These are phyloP conservation scores for Aspergillus baeticus DNA, from an alignment of 495 filamentous ascomycete species.

Conservation along the genomic window DNA sequence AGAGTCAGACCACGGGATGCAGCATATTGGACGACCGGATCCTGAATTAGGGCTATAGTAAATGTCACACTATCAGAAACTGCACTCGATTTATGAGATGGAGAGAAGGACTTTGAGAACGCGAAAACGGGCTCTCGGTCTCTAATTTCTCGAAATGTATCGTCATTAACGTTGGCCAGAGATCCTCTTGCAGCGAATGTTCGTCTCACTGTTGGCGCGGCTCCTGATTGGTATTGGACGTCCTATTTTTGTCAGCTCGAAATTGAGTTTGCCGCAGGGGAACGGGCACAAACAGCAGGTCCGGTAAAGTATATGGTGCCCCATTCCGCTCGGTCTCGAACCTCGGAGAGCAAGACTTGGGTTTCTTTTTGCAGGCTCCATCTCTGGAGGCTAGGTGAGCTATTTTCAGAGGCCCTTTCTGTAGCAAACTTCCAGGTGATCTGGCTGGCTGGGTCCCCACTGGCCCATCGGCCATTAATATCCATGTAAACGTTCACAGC, in stretches of 20 bases:
- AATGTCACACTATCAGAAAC: constrained; percentile 62
- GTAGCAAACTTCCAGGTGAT: constrained; percentile 66
- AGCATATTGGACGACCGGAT: constrained; percentile 85
- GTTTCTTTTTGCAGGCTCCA: constrained; percentile 63
- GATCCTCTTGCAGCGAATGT: constrained; percentile 69
- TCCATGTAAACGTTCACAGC: constrained; percentile 85
- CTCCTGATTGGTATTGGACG: constrained; percentile 67
- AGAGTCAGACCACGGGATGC: constrained; percentile 73
- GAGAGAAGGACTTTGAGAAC: constrained; percentile 78
- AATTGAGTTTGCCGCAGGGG: background rate
- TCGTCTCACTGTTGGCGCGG: constrained; percentile 65
- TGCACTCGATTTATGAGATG: constrained; percentile 27
- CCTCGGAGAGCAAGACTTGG: constrained; percentile 74
- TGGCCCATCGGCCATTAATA: constrained; percentile 87
- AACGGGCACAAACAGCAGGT: constrained; percentile 49
- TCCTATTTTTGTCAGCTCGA: constrained; percentile 39
- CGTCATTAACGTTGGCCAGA: constrained; percentile 65
- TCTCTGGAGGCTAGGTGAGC: constrained; percentile 44
- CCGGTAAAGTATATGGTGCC: constrained; percentile 78
- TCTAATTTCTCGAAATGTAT: constrained; percentile 66
- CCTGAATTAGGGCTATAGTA: constrained; percentile 80
- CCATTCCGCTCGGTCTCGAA: constrained; percentile 81
- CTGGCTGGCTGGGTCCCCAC: constrained; percentile 63
- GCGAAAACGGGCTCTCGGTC: constrained; percentile 90
- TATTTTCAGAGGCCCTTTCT: constrained; percentile 31